Percentiles rank a stretch among this genome's conserved stretches.
Conservation (phyloP, 257 asterid genomes). For the Solanum chaucha region DNA sequence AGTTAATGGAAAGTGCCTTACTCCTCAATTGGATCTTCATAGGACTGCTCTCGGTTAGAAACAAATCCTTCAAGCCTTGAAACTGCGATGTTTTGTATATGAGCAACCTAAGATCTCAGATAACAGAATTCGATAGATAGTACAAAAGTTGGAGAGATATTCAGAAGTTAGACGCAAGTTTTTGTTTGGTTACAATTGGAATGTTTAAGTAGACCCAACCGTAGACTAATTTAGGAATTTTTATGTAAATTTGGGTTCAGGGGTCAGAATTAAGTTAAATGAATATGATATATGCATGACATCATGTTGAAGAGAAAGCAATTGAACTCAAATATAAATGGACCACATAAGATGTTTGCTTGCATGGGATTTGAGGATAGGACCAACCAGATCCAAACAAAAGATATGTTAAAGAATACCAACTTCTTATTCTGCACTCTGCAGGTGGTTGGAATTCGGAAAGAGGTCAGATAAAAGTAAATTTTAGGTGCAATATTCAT, state of each 20-base stretch:
- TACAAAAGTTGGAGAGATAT: not conserved
- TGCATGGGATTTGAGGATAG: not conserved
- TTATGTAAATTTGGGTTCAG: not conserved
- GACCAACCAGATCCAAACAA: not conserved
- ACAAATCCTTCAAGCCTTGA: conserved; percentile 99
- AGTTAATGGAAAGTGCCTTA: conserved; percentile 27
- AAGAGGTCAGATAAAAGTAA: not conserved
- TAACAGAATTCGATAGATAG: not conserved
- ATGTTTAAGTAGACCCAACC: not conserved
- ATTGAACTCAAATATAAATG: not conserved
- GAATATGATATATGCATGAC: not conserved
- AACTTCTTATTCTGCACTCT: not conserved
- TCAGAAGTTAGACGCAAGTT: not conserved
- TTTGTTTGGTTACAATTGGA: not conserved
- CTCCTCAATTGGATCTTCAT: conserved; percentile 99
- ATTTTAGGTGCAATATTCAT: not conserved
- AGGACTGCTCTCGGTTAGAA: conserved; percentile 95
- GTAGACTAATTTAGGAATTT: not conserved
- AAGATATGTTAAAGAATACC: not conserved
- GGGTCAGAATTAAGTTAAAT: not conserved
- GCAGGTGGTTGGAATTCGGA: not conserved
- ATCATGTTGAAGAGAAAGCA: not conserved
- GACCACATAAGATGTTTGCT: not conserved
- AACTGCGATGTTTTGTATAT: conserved; percentile 50
- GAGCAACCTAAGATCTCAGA: conserved; percentile 11